These are phyloP conservation scores for Cercospora zeina DNA, from an alignment of 2,329 filamentous ascomycete species.

Conservation along the genomic window DNA sequence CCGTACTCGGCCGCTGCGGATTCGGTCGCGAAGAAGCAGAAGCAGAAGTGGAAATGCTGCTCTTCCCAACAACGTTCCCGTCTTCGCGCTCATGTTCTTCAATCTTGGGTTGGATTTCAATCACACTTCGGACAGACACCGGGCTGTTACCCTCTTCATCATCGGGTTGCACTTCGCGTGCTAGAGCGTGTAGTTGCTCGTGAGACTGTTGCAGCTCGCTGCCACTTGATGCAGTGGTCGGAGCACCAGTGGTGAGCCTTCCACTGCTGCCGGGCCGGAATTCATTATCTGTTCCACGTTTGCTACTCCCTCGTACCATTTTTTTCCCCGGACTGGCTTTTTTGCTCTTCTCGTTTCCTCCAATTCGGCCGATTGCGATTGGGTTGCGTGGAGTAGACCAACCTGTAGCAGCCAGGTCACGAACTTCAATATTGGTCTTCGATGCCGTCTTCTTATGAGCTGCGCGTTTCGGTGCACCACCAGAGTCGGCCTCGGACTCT, in stretches of 20 bases:
- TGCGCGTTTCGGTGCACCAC: constrained; percentile 6
- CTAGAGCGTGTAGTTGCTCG: constrained; percentile 16
- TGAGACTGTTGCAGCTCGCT: constrained; percentile 20
- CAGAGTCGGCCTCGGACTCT: constrained; percentile 36
- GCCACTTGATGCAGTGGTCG: constrained; percentile 11
- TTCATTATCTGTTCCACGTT: constrained; percentile 30
- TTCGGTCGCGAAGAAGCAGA: constrained; percentile 15
- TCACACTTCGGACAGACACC: constrained; percentile 29
- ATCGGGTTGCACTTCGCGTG: constrained; percentile 14
- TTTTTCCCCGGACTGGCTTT: constrained; percentile 35
- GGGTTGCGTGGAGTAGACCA: constrained; percentile 33
- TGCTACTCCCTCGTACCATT: constrained; percentile 22
- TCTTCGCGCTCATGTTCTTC: constrained; percentile 16
- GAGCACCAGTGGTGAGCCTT: constrained; percentile 10
- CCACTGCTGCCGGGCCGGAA: constrained; percentile 23
- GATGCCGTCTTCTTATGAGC: constrained; percentile 7
- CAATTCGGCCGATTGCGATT: constrained; percentile 27
- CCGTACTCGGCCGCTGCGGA: constrained; percentile 16
- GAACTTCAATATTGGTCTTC: constrained; percentile 27
- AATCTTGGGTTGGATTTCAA: constrained; percentile 21
- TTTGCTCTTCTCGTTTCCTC: constrained; percentile 30
- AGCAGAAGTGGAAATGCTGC: neutral
- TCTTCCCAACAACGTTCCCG: constrained; percentile 13
- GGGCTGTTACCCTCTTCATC: constrained; percentile 25
- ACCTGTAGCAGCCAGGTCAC: constrained; percentile 11